Evolutionary conservation across 331 rosid species (phyloP).

Genomic region (Telfairia occidentalis): DNA sequence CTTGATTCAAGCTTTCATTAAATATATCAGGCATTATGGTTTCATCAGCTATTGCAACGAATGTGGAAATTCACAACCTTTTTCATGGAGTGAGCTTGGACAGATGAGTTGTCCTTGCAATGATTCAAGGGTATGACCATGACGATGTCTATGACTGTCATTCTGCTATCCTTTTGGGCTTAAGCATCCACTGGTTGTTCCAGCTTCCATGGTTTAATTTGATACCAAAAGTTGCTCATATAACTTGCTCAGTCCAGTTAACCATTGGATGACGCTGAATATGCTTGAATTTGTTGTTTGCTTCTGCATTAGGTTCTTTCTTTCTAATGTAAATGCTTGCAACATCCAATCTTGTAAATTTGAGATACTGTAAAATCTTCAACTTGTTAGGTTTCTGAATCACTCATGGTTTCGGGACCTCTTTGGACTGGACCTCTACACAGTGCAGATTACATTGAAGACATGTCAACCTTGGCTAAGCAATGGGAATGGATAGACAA

Average conservation of each 20-base stretch:
- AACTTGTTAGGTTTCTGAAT: conserved; percentile 37
- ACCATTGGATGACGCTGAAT: neutral
- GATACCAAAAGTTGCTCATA: neutral
- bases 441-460: conserved; percentile 42
- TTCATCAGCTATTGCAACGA: conserved; percentile 55
- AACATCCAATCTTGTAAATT: neutral
- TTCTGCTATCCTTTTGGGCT: neutral
- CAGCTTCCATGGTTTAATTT: neutral
- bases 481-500: conserved; percentile 68
- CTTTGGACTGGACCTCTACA: conserved; percentile 98
- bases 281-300: neutral
- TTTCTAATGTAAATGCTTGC: neutral
- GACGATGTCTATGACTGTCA: neutral
- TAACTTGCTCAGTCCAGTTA: neutral
- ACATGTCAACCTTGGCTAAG: conserved; percentile 60
- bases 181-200: neutral
- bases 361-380: neutral
- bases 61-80: conserved; percentile 65
- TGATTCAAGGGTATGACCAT: conserved; percentile 42
- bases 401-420: conserved; percentile 75
- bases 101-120: conserved; percentile 62
- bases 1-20: neutral
- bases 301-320: neutral
- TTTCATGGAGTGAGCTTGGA: conserved; percentile 70
- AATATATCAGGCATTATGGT: conserved; percentile 49